These are phyloP conservation scores for Volvariella volvacea DNA, from an alignment of 1,284 basidiomycete species.

Conservation along the genomic window DNA sequence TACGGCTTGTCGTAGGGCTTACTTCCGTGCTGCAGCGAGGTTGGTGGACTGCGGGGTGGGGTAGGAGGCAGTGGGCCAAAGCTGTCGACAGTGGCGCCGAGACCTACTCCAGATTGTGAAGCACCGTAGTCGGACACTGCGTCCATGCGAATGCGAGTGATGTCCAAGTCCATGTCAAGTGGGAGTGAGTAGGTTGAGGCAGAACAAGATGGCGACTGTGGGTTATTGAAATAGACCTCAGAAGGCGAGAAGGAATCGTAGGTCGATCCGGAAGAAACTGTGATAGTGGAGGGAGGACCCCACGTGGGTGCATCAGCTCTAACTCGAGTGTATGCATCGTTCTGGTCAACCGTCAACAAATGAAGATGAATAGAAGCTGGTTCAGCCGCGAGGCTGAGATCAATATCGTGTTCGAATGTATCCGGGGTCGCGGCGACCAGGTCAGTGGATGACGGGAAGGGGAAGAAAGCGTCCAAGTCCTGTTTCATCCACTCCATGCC, in stretches of 20 bases:
- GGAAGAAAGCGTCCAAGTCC: constrained; percentile 54
- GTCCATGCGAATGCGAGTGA: constrained; percentile 52
- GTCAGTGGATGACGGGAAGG: constrained; percentile 59
- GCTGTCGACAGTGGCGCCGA: constrained; percentile 42
- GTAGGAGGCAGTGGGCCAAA: constrained; percentile 55
- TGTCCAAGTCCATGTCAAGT: constrained; percentile 66
- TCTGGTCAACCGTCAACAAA: constrained; percentile 53
- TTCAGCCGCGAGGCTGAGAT: constrained; percentile 57
- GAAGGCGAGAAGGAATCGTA: constrained; percentile 62
- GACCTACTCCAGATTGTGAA: constrained; percentile 30
- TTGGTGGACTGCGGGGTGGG: constrained; percentile 49
- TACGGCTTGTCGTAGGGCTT: constrained; percentile 33
- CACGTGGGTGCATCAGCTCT: constrained; percentile 51
- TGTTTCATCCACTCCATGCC: constrained; percentile 27
- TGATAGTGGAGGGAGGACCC: constrained; percentile 71
- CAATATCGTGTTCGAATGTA: constrained; percentile 75
- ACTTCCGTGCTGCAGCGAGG: constrained; percentile 22
- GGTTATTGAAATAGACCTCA: constrained; percentile 62
- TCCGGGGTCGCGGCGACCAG: constrained; percentile 69
- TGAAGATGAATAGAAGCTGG: constrained; percentile 53
- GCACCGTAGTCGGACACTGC: constrained; percentile 46
- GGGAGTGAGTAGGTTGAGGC: constrained; percentile 46
- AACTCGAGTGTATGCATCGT: constrained; percentile 56
- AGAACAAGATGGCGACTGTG: constrained; percentile 38
- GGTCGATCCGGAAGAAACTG: constrained; percentile 69